phyloP scores from a whole-genome alignment of 2,329 filamentous ascomycete species.

The Cladosporium colombiae region DNA sequence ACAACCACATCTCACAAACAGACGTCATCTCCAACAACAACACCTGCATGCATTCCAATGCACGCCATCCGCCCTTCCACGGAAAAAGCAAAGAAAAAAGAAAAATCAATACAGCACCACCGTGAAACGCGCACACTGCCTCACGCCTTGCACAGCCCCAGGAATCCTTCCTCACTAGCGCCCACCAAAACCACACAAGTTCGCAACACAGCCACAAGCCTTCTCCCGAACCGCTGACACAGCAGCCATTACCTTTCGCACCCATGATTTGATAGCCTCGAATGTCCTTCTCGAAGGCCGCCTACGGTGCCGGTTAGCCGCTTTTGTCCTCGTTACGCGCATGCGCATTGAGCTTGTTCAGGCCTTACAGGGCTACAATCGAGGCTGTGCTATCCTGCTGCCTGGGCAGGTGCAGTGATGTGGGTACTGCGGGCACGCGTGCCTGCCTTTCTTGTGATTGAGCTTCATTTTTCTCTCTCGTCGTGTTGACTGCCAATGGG shows the following conservation, averaged over 20 bases:
- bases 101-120: too few species aligned
- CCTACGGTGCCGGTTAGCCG: neutral
- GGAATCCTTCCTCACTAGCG: neutral
- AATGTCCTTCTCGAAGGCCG: neutral
- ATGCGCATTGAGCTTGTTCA: neutral
- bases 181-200: too few species aligned
- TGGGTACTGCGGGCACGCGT: neutral
- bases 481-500: neutral
- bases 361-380: neutral
- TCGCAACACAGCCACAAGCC: neutral
- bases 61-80: neutral
- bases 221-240: neutral
- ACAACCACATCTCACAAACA: neutral
- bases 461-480: neutral
- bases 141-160: neutral
- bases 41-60: neutral
- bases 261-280: neutral
- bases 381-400: slow-evolving; percentile 6
- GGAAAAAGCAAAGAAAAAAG: neutral
- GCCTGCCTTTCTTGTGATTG: neutral
- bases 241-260: neutral
- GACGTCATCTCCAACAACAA: neutral
- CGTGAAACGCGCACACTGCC: slow-evolving; percentile 1
- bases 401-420: neutral
- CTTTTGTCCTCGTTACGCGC: neutral